phyloP scores from a whole-genome alignment of 2,329 filamentous ascomycete genomes.

The Byssothecium circinans region DNA sequence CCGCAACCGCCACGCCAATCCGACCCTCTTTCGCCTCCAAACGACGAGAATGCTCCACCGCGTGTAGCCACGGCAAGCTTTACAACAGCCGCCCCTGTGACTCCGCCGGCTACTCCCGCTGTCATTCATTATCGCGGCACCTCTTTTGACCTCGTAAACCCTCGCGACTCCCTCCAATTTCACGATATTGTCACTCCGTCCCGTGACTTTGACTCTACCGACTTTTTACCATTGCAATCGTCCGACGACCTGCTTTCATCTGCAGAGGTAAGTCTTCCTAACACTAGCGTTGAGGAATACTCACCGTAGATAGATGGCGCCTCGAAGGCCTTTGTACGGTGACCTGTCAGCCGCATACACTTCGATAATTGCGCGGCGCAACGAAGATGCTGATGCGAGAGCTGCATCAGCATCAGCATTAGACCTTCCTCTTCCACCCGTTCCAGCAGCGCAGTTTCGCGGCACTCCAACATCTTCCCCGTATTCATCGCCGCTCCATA shows the following conservation, averaged over 20 bases:
- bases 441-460: conserved; percentile 19
- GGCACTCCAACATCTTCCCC: conserved; percentile 28
- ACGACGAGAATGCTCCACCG: conserved; percentile 22
- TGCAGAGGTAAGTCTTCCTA: conserved; percentile 20
- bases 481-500: conserved; percentile 30
- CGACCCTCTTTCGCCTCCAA: conserved; percentile 24
- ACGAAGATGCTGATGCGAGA: conserved; percentile 13
- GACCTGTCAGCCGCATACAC: conserved; percentile 34
- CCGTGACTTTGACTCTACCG: conserved; percentile 37
- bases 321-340: conserved; percentile 31
- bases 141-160: conserved; percentile 45
- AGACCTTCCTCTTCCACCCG: conserved; percentile 27
- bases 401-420: conserved; percentile 15
- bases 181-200: conserved; percentile 43
- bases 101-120: conserved; percentile 42
- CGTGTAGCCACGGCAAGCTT: conserved; percentile 27
- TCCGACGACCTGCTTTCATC: conserved; percentile 24
- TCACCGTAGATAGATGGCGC: conserved; percentile 32
- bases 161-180: conserved; percentile 39
- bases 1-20: conserved; percentile 32
- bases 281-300: conserved; percentile 3
- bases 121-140: conserved; percentile 44
- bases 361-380: conserved; percentile 26
- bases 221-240: conserved; percentile 29
- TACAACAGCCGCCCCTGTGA: conserved; percentile 31